Percentiles rank a stretch among this genome's conserved stretches.
phyloP scores from a whole-genome alignment of 192 early-diverging fungal genomes.

The Coemansia sp. region DNA sequence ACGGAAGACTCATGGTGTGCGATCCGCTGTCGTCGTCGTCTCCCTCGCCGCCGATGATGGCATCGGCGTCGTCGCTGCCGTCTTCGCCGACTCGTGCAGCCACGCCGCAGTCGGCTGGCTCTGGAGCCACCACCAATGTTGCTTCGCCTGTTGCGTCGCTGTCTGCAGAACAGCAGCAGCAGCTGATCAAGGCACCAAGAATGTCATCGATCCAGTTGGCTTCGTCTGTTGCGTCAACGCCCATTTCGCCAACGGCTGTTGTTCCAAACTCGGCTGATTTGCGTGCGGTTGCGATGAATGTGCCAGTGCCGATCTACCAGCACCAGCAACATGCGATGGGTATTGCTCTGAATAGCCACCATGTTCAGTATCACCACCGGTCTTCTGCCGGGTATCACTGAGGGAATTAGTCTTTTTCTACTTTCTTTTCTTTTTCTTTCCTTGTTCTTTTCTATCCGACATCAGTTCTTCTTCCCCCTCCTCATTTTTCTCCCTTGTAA shows the following conservation, averaged over 20 bases:
- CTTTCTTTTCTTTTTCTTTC: background rate
- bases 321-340: background rate
- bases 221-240: slow-evolving; percentile 1
- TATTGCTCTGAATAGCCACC: background rate
- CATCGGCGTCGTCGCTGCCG: background rate
- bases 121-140: background rate
- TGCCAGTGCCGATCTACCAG: slow-evolving; percentile 8
- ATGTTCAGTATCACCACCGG: background rate
- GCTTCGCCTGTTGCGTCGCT: background rate
- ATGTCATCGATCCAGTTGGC: background rate
- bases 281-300: slow-evolving; percentile 23
- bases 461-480: background rate
- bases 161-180: slow-evolving; percentile 17
- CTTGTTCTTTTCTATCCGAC: background rate
- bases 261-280: slow-evolving; percentile 14
- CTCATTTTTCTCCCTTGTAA: background rate
- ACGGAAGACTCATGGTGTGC: slow-evolving; percentile 45
- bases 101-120: background rate
- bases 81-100: background rate
- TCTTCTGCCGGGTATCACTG: background rate
- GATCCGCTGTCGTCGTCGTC: slow-evolving; percentile 15
- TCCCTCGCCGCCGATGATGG: background rate
- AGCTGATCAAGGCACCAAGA: slow-evolving; percentile 2
- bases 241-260: slow-evolving; percentile 9
- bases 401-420: background rate